These are phyloP conservation scores for Tylopilus rubrobrunneus DNA, from an alignment of 768 basidiomycete genomes.

Conservation along the genomic window DNA sequence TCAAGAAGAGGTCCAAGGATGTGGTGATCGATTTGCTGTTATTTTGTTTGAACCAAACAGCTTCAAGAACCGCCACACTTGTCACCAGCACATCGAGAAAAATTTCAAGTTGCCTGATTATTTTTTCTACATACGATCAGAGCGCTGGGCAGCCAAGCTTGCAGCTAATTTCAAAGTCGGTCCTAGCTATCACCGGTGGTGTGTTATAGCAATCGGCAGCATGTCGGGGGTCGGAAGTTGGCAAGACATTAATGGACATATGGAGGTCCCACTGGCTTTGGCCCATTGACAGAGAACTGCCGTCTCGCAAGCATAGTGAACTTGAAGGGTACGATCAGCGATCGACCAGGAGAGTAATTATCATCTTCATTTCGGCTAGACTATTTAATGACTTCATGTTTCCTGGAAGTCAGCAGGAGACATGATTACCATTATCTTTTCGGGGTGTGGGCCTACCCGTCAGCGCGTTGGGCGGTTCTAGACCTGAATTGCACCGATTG, in stretches of 20 bases:
- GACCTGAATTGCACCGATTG: conserved; percentile 8
- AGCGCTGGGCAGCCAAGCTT: neutral
- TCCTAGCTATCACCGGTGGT: neutral
- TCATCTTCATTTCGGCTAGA: conserved; percentile 26
- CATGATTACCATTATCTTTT: neutral
- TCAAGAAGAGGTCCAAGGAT: too few species aligned
- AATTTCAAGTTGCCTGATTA: too few species aligned
- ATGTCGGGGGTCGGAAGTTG: neutral
- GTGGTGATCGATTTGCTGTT: too few species aligned
- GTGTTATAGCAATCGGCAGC: too few species aligned
- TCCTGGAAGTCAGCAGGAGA: conserved; percentile 2
- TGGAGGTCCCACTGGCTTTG: neutral
- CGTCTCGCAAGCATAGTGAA: neutral
- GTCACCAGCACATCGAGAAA: too few species aligned
- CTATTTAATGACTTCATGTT: conserved; percentile 15
- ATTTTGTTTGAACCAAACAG: conserved; percentile 21
- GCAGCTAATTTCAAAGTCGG: conserved; percentile 2
- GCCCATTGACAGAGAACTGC: neutral
- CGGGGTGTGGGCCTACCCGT: neutral
- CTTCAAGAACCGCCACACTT: too few species aligned
- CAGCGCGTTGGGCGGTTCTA: conserved; percentile 6
- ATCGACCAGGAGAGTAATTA: conserved; percentile 23
- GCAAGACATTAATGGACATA: neutral
- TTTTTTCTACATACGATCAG: neutral
- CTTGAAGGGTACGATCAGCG: conserved; percentile 19